Conservation (phyloP, 1,139 yeast genomes). For the Hansenula lynferdii region DNA sequence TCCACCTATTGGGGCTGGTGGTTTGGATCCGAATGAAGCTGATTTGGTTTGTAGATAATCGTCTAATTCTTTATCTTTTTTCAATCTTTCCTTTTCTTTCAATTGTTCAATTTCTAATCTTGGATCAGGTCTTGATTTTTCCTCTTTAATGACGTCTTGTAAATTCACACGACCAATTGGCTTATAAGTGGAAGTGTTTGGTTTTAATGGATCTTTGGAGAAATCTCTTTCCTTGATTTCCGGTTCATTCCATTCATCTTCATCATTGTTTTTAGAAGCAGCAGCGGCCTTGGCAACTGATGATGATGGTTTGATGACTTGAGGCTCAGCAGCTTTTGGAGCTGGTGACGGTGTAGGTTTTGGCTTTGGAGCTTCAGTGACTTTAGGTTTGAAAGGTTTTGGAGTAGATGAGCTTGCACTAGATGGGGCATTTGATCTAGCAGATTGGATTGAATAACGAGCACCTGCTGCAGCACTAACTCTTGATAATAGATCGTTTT, state of each 20-base stretch:
- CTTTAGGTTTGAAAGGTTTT: constrained; percentile 23
- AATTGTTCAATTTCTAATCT: constrained; percentile 31
- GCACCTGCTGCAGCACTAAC: constrained; percentile 95
- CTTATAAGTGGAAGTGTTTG: constrained; percentile 43
- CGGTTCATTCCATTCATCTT: constrained; percentile 60
- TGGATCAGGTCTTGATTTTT: constrained; percentile 33
- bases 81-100: constrained; percentile 43
- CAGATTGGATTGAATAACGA: constrained; percentile 67
- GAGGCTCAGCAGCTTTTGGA: constrained; percentile 25
- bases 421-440: constrained; percentile 25
- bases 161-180: constrained; percentile 55
- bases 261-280: constrained; percentile 22
- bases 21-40: constrained; percentile 48
- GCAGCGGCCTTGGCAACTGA: constrained; percentile 1
- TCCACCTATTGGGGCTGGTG: constrained; percentile 33
- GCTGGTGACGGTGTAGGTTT: constrained; percentile 31
- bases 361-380: constrained; percentile 33
- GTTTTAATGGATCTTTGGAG: constrained; percentile 51
- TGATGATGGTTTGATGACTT: constrained; percentile 22
- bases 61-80: constrained; percentile 34
- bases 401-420: constrained; percentile 36
- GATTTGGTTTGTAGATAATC: constrained; percentile 42
- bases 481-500: constrained; percentile 66
- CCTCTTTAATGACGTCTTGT: constrained; percentile 33
- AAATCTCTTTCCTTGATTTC: constrained; percentile 74